Percentiles rank a stretch among this genome's conserved stretches.
phyloP scores from a whole-genome alignment of 371 early-diverging fungal genomes.

The Mortierella sp. region DNA sequence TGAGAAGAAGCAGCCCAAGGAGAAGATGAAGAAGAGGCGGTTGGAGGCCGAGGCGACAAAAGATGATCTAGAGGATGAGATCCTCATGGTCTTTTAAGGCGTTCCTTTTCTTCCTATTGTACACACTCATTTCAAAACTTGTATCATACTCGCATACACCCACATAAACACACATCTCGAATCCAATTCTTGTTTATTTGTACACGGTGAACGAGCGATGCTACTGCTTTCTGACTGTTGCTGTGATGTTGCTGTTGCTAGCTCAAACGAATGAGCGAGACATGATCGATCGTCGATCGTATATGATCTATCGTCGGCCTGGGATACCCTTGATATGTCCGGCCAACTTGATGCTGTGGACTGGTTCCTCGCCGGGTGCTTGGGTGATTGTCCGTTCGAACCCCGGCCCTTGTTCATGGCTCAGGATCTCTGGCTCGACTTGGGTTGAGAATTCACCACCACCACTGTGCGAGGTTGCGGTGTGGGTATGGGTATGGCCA shows the following conservation, averaged over 20 bases:
- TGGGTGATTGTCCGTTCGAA: not conserved
- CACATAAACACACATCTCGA: no score
- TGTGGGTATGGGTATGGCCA: not conserved
- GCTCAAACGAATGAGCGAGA: no score
- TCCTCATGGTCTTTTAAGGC: not conserved
- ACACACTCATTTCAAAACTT: not conserved
- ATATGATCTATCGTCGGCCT: conserved; percentile 11
- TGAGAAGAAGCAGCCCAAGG: not conserved
- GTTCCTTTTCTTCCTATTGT: not conserved
- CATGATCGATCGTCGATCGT: no score
- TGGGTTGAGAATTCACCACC: not conserved
- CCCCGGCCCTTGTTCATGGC: not conserved
- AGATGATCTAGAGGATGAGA: not conserved
- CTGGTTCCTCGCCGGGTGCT: conserved; percentile 21
- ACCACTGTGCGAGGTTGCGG: not conserved
- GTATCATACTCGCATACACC: no score
- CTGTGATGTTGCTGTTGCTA: no score
- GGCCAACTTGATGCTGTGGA: conserved; percentile 33
- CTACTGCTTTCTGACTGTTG: no score
- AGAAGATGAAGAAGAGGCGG: not conserved
- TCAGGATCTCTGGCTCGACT: not conserved
- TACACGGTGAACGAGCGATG: no score
- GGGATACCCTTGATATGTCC: conserved; percentile 47
- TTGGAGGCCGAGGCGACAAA: not conserved
- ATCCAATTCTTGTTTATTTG: no score